Percentiles rank a stretch among this genome's conserved stretches.
phyloP scores from a whole-genome alignment of 257 asterid genomes.

The Solanum stenotomum region DNA sequence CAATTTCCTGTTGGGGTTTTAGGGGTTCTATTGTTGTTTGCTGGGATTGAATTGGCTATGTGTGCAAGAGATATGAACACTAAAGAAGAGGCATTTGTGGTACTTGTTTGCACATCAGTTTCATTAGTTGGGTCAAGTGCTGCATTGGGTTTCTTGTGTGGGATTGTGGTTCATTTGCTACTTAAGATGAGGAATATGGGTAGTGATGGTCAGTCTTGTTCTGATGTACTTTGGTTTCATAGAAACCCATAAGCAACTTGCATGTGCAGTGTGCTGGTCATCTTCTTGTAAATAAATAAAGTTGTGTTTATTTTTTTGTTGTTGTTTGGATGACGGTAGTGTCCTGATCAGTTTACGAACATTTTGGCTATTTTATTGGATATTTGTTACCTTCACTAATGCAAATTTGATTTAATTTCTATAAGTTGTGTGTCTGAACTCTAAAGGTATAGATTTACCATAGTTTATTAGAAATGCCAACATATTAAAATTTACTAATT shows the following conservation, averaged over 20 bases:
- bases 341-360: background rate
- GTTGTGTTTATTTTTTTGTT: background rate
- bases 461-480: background rate
- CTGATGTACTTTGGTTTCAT: conserved; percentile 17
- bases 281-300: background rate
- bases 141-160: conserved; percentile 61
- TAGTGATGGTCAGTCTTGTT: conserved; percentile 17
- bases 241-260: background rate
- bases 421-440: background rate
- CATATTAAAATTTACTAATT: background rate
- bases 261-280: background rate
- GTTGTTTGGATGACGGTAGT: background rate
- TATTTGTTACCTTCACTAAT: background rate
- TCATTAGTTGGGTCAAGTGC: conserved; percentile 75
- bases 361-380: no score
- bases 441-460: no score
- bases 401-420: background rate
- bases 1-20: conserved; percentile 63
- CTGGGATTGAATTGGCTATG: conserved; percentile 64
- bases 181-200: conserved; percentile 33
- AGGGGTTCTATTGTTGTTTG: conserved; percentile 62
- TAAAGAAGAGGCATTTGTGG: conserved; percentile 74
- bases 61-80: conserved; percentile 55
- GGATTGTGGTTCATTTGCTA: conserved; percentile 52
- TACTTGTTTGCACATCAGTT: conserved; percentile 56